These are phyloP conservation scores for Fusarium buxicola DNA, from an alignment of 2,329 filamentous ascomycete genomes.

Conservation along the genomic window DNA sequence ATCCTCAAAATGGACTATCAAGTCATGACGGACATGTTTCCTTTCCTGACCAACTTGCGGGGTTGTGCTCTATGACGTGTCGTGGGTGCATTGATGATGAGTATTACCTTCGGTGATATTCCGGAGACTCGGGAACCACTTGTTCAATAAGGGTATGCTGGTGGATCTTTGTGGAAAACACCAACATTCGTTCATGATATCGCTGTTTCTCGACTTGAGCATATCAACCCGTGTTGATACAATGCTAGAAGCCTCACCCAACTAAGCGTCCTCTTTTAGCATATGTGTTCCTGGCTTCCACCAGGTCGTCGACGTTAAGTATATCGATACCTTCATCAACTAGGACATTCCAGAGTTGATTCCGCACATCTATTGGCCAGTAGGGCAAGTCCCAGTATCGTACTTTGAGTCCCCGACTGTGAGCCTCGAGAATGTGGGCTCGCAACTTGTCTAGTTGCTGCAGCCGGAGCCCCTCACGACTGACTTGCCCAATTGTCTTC, in stretches of 20 bases:
- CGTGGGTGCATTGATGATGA: slow-evolving; percentile 24
- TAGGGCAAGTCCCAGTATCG: slow-evolving; percentile 71
- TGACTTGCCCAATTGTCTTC: slow-evolving; percentile 63
- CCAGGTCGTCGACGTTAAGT: slow-evolving; percentile 71
- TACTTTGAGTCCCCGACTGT: slow-evolving; percentile 64
- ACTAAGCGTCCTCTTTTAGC: slow-evolving; percentile 3
- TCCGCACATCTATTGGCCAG: slow-evolving; percentile 66
- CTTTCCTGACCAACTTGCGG: slow-evolving; percentile 39
- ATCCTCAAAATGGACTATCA: slow-evolving; percentile 3
- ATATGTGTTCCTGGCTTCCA: slow-evolving; percentile 46
- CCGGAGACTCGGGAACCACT: slow-evolving; percentile 44
- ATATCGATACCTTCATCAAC: slow-evolving; percentile 69
- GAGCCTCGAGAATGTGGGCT: slow-evolving; percentile 62
- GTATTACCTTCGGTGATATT: slow-evolving; percentile 43
- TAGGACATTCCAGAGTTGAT: slow-evolving; percentile 67
- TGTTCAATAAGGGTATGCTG: slow-evolving; percentile 7
- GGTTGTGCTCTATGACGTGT: slow-evolving; percentile 42
- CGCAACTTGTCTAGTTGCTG: slow-evolving; percentile 58
- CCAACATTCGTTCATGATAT: slow-evolving; percentile 4
- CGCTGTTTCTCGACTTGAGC: background rate
- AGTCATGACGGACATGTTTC: slow-evolving; percentile 32
- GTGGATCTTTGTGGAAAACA: slow-evolving; percentile 10
- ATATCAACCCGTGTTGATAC: slow-evolving; percentile 1
- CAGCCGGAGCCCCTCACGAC: slow-evolving; percentile 57
- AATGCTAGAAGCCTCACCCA: background rate